Conservation (phyloP, 2,329 filamentous ascomycete genomes). For the Botryotinia calthae region DNA sequence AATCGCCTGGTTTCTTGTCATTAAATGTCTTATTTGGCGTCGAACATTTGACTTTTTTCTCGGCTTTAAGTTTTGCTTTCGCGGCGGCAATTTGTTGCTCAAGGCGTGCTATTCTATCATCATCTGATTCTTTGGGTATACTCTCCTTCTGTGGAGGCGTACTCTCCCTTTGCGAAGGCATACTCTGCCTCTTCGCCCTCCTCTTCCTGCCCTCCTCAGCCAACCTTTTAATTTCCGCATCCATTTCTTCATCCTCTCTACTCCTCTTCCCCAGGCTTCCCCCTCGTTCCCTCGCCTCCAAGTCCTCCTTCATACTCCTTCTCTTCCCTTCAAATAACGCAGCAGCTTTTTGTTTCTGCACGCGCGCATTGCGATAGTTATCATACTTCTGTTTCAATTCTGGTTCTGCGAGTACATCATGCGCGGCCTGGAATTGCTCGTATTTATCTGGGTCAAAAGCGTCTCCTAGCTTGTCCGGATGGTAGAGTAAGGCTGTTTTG, state of each 20-base stretch:
- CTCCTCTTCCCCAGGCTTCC: slow-evolving; percentile 54
- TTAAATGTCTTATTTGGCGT: slow-evolving; percentile 17
- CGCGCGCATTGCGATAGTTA: slow-evolving; percentile 66
- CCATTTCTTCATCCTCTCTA: slow-evolving; percentile 50
- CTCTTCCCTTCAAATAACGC: slow-evolving; percentile 71
- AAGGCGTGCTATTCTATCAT: slow-evolving; percentile 46
- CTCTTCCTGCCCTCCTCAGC: slow-evolving; percentile 52
- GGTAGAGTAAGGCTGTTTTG: slow-evolving; percentile 82
- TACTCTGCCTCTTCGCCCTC: slow-evolving; percentile 48
- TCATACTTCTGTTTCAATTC: slow-evolving; percentile 76
- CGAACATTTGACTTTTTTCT: slow-evolving; percentile 40
- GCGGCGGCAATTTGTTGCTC: slow-evolving; percentile 45
- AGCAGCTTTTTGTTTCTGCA: slow-evolving; percentile 67
- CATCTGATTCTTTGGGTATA: slow-evolving; percentile 38
- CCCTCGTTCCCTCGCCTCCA: slow-evolving; percentile 71
- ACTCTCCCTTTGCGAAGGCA: slow-evolving; percentile 19
- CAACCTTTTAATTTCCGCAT: slow-evolving; percentile 51
- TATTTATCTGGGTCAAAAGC: slow-evolving; percentile 77
- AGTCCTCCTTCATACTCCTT: slow-evolving; percentile 77
- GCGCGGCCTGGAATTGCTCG: slow-evolving; percentile 80
- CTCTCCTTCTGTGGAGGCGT: slow-evolving; percentile 44
- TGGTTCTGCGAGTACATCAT: slow-evolving; percentile 74
- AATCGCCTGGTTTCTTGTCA: neutral
- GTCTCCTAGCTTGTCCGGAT: slow-evolving; percentile 84
- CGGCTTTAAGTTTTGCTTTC: slow-evolving; percentile 39